A percentile compares a stretch with the other conserved stretches of the same genome.
Evolutionary conservation across 192 early-diverging fungal genomes (phyloP).

Genomic region (Rhizophagus prolifer): DNA sequence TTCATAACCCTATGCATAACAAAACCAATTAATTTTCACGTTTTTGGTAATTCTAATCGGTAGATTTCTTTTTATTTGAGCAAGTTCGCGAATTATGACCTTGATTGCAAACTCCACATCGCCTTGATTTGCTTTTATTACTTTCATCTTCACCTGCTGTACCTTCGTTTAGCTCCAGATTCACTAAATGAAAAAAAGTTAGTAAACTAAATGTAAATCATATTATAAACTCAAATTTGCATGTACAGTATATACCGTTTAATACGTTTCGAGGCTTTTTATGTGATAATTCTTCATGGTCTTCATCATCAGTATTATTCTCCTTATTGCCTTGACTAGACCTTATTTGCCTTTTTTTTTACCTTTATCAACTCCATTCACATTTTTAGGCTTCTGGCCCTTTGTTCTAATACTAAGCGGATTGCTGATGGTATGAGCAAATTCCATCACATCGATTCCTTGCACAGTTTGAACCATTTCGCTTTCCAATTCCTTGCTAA

Average conservation of each 20-base stretch:
- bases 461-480: background rate
- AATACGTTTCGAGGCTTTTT: too few species aligned
- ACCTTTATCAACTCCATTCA: background rate
- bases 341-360: background rate
- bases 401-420: background rate
- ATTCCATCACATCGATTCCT: background rate
- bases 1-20: too few species aligned
- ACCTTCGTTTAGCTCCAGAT: background rate
- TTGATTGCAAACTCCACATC: background rate
- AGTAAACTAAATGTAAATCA: background rate
- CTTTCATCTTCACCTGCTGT: background rate
- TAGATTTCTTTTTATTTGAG: background rate
- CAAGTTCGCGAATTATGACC: background rate
- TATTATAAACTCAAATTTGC: background rate
- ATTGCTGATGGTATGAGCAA: background rate
- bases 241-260: too few species aligned
- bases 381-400: background rate
- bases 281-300: too few species aligned
- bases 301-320: too few species aligned
- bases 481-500: background rate
- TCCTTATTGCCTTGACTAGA: background rate
- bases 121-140: background rate
- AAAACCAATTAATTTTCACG: too few species aligned
- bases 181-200: background rate
- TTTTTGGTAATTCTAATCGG: background rate